Percentiles rank a stretch among this genome's conserved stretches.
These are phyloP conservation scores for Cicer arietinum DNA, from an alignment of 306 rosid species.

Conservation along the genomic window DNA sequence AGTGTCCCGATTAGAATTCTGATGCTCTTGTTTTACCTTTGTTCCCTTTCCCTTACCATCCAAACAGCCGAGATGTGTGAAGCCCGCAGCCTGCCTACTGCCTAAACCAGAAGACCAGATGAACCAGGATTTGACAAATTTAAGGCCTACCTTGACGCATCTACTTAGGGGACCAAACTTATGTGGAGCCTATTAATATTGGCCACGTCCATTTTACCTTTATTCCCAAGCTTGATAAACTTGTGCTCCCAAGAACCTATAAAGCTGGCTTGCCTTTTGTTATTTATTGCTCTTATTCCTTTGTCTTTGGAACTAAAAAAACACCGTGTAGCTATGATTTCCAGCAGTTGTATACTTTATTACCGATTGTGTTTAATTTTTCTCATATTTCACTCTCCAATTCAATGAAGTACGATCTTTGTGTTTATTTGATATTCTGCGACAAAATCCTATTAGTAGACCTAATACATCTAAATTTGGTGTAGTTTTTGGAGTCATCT, in stretches of 20 bases:
- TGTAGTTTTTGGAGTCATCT: constrained; percentile 56
- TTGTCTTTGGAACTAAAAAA: constrained; percentile 54
- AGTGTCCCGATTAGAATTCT: constrained; percentile 76
- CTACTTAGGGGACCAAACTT: constrained; percentile 82
- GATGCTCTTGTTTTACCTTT: constrained; percentile 93
- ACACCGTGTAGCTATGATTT: constrained; percentile 59
- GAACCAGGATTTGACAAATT: constrained; percentile 95
- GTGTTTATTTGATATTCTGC: constrained; percentile 47
- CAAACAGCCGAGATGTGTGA: constrained; percentile 97
- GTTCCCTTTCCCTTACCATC: constrained; percentile 93
- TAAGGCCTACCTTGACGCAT: constrained; percentile 93
- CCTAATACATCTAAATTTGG: constrained; percentile 42
- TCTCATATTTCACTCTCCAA: constrained; percentile 35
- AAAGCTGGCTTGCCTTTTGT: constrained; percentile 62
- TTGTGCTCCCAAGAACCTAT: constrained; percentile 83
- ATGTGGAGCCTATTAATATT: constrained; percentile 67
- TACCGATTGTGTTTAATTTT: constrained; percentile 42
- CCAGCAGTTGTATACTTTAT: constrained; percentile 49
- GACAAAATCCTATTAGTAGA: constrained; percentile 36
- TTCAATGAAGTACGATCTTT: constrained; percentile 48
- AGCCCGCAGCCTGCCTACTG: constrained; percentile 98
- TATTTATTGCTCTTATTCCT: constrained; percentile 55
- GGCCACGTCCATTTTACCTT: constrained; percentile 79
- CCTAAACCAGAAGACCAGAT: constrained; percentile 96
- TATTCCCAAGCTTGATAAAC: constrained; percentile 73